phyloP scores from a whole-genome alignment of 192 early-diverging fungal genomes.

The Coemansia sp. region DNA sequence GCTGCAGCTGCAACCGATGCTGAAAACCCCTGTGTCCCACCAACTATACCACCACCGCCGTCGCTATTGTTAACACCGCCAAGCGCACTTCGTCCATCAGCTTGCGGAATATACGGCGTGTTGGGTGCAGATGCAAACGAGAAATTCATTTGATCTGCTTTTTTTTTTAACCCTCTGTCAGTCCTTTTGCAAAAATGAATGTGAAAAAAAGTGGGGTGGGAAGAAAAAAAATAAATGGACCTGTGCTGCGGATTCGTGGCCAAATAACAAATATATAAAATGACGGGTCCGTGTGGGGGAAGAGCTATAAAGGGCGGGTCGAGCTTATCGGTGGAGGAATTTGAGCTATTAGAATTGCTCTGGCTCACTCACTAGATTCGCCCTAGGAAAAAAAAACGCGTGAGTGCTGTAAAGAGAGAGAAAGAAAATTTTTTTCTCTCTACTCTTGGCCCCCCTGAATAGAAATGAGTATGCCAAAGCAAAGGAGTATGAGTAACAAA shows the following conservation, averaged over 20 bases:
- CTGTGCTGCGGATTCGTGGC: slow-evolving; percentile 4
- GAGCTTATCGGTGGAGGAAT: background rate
- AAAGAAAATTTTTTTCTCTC: background rate
- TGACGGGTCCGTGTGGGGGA: background rate
- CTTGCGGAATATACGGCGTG: slow-evolving; percentile 54
- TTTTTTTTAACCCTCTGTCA: background rate
- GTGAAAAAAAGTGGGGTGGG: slow-evolving; percentile 8
- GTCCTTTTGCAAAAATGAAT: background rate
- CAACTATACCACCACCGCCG: background rate
- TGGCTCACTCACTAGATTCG: background rate
- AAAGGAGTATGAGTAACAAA: background rate
- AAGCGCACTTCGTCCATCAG: slow-evolving; percentile 24
- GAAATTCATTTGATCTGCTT: slow-evolving; percentile 47
- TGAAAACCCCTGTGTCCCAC: background rate
- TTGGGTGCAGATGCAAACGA: slow-evolving; percentile 56
- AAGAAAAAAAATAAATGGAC: background rate
- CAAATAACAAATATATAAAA: background rate
- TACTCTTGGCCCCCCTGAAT: background rate
- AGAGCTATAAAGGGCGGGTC: background rate
- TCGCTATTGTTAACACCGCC: background rate
- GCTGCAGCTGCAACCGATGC: slow-evolving; percentile 13
- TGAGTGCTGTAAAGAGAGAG: background rate
- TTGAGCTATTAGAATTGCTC: background rate
- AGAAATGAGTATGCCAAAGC: background rate
- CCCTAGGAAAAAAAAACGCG: background rate